These are phyloP conservation scores for Myxozyma mucilagina DNA, from an alignment of 805 yeast genomes.

Conservation along the genomic window DNA sequence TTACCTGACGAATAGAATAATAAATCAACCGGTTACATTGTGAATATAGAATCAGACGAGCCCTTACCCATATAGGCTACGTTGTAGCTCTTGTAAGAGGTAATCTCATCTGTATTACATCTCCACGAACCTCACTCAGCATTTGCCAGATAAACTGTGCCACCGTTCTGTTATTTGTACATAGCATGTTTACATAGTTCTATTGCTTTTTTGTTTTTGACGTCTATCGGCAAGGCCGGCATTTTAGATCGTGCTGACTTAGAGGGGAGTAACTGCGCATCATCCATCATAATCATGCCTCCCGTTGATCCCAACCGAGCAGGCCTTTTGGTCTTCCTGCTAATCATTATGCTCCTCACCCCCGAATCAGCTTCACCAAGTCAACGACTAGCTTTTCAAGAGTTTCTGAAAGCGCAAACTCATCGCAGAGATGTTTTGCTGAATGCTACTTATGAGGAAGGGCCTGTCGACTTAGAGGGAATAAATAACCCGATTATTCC, in stretches of 20 bases:
- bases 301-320: conserved; percentile 30
- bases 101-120: no score
- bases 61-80: neutral
- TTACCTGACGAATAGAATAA: no score
- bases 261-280: neutral
- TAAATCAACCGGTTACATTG: no score
- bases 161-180: neutral
- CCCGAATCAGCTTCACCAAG: conserved; percentile 29
- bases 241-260: neutral
- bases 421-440: conserved; percentile 22
- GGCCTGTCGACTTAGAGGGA: conserved; percentile 30
- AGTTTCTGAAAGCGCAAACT: conserved; percentile 20
- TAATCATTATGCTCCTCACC: conserved; percentile 29
- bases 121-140: no score
- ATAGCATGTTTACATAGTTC: neutral
- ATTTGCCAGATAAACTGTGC: no score
- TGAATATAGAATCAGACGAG: neutral
- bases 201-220: neutral
- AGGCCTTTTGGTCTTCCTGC: conserved; percentile 27
- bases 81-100: neutral
- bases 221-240: neutral
- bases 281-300: conserved; percentile 2
- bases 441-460: conserved; percentile 26
- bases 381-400: conserved; percentile 28
- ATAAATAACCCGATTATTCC: conserved; percentile 54